Percentiles rank a stretch among this genome's conserved stretches.
These are phyloP conservation scores for Panicum virgatum DNA, from an alignment of 202 grass and related monocot genomes.

Conservation along the genomic window DNA sequence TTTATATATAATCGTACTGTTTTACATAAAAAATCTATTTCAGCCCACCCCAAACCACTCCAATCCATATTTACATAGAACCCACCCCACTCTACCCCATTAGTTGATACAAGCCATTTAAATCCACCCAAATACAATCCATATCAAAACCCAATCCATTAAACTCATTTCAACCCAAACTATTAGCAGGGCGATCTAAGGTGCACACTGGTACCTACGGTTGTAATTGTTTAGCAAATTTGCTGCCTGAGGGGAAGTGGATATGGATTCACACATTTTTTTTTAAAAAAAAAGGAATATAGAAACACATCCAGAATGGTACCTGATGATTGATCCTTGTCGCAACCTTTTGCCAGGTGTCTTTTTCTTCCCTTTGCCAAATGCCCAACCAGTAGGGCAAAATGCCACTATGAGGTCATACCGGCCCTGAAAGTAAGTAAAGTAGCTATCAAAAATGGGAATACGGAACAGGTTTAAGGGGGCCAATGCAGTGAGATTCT, in stretches of 20 bases:
- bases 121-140: too few relatives aligned
- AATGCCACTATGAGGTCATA: slow-evolving; percentile 93
- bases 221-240: background rate
- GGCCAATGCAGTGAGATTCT: slow-evolving; percentile 1
- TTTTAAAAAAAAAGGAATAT: background rate
- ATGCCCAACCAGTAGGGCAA: slow-evolving; percentile 94
- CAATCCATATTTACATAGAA: too few relatives aligned
- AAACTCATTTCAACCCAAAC: too few relatives aligned
- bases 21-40: too few relatives aligned
- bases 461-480: background rate
- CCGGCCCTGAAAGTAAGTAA: slow-evolving; percentile 48
- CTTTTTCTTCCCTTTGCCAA: slow-evolving; percentile 86
- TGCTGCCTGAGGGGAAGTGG: background rate
- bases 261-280: background rate
- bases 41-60: too few relatives aligned
- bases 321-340: slow-evolving; percentile 92
- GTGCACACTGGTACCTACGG: background rate
- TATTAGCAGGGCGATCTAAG: too few relatives aligned
- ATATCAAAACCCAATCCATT: too few relatives aligned
- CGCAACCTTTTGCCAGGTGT: slow-evolving; percentile 82
- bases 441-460: slow-evolving; percentile 42
- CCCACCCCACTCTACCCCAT: too few relatives aligned
- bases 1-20: too few relatives aligned
- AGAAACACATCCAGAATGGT: slow-evolving; percentile 11
- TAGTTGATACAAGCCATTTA: too few relatives aligned